phyloP scores from a whole-genome alignment of 345 rosid genomes.

The Salix udensis region DNA sequence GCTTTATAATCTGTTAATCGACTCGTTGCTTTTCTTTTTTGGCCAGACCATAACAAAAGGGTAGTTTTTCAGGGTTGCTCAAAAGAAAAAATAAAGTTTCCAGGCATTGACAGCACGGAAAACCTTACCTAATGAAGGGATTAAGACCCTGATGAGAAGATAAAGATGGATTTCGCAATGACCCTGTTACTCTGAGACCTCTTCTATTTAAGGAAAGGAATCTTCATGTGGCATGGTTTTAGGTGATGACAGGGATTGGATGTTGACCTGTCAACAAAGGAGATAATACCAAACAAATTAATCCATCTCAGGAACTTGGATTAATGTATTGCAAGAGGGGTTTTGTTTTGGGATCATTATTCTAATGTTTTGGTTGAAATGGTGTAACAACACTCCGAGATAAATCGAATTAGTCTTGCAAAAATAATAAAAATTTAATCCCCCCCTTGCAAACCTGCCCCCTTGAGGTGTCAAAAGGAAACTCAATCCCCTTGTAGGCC shows the following conservation, averaged over 20 bases:
- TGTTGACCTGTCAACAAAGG: conserved; percentile 92
- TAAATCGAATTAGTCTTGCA: background rate
- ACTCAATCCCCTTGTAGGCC: background rate
- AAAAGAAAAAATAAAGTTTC: background rate
- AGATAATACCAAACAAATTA: conserved; percentile 87
- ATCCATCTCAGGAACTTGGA: conserved; percentile 42
- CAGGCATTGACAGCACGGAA: conserved; percentile 15
- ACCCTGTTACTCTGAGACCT: background rate
- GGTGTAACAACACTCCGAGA: conserved; percentile 10
- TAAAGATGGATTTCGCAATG: conserved; percentile 5
- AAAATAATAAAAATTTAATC: background rate
- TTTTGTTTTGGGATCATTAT: conserved; percentile 40
- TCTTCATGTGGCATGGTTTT: conserved; percentile 77
- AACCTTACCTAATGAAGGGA: conserved; percentile 17
- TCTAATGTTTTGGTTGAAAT: conserved; percentile 40
- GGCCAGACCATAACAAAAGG: conserved; percentile 1
- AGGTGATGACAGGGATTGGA: conserved; percentile 94
- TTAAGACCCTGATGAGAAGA: conserved; percentile 13
- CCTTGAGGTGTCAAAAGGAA: conserved; percentile 23
- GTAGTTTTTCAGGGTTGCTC: conserved; percentile 1
- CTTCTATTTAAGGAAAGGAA: conserved; percentile 60
- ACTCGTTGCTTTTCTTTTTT: background rate
- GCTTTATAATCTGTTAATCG: background rate
- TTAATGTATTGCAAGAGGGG: conserved; percentile 38
- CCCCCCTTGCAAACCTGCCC: background rate